Evolutionary conservation across 345 rosid genomes (phyloP).

Genomic region (Balakata baccata): DNA sequence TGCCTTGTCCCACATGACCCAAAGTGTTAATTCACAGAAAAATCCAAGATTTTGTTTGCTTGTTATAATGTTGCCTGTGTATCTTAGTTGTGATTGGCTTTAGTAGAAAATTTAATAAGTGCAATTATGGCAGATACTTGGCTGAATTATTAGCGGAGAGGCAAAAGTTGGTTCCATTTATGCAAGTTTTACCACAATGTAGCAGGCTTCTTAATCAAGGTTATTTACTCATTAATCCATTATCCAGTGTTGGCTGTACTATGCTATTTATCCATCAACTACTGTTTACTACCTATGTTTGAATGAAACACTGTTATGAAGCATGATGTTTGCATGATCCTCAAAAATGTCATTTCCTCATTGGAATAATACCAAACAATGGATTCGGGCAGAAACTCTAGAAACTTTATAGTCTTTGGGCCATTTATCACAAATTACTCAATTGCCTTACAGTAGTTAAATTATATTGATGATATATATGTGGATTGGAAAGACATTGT

Average conservation of each 20-base stretch:
- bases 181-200: slow-evolving; percentile 66
- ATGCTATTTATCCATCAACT: neutral
- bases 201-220: slow-evolving; percentile 81
- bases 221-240: slow-evolving; percentile 22
- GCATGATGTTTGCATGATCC: neutral
- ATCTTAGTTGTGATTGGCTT: neutral
- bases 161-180: slow-evolving; percentile 72
- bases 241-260: neutral
- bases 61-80: neutral
- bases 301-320: neutral
- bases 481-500: neutral
- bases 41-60: neutral
- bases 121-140: slow-evolving; percentile 58
- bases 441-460: neutral
- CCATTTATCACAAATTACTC: neutral
- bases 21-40: slow-evolving; percentile 3
- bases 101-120: slow-evolving; percentile 7
- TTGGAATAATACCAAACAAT: neutral
- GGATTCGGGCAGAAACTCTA: neutral
- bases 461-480: neutral
- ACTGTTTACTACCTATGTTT: neutral
- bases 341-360: neutral
- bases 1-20: neutral
- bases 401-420: neutral
- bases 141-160: slow-evolving; percentile 81